These are phyloP conservation scores for Hypomontagnella submonticulosa DNA, from an alignment of 495 filamentous ascomycete species.

Conservation along the genomic window DNA sequence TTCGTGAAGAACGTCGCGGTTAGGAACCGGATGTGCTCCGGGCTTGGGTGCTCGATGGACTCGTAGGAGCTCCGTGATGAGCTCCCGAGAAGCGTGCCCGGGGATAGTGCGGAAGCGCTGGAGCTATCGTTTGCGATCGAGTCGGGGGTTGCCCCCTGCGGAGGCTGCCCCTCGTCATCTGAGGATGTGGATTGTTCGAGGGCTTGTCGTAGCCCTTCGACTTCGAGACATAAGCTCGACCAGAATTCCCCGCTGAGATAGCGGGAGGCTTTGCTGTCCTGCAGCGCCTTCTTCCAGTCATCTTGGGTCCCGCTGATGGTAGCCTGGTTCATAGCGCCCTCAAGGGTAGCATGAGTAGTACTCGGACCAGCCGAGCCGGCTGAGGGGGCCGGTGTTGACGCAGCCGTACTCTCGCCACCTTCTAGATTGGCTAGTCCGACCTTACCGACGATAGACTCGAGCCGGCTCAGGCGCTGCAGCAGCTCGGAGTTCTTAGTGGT, in stretches of 20 bases:
- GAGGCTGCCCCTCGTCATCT: conserved; percentile 61
- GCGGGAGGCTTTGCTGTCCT: conserved; percentile 49
- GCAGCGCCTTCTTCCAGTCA: conserved; percentile 32
- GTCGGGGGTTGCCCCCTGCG: conserved; percentile 56
- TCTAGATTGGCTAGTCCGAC: conserved; percentile 46
- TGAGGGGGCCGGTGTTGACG: background rate
- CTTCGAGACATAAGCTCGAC: conserved; percentile 79
- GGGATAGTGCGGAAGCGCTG: conserved; percentile 66
- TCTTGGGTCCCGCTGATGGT: conserved; percentile 40
- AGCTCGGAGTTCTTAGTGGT: conserved; percentile 63
- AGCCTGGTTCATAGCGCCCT: conserved; percentile 51
- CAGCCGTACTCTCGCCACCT: background rate
- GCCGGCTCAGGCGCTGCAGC: conserved; percentile 70
- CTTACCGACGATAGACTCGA: conserved; percentile 77
- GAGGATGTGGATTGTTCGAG: conserved; percentile 54
- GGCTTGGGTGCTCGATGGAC: conserved; percentile 56
- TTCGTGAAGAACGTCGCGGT: conserved; percentile 66
- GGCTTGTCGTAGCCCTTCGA: conserved; percentile 53
- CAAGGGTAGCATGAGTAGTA: conserved; percentile 38
- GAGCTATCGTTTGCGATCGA: conserved; percentile 56
- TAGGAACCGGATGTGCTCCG: conserved; percentile 69
- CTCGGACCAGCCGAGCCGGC: conserved; percentile 5
- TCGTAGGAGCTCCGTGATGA: conserved; percentile 50
- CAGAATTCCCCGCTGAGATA: conserved; percentile 85
- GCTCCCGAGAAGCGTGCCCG: conserved; percentile 60